A percentile compares a stretch with the other conserved stretches of the same genome.
Evolutionary conservation across 352 stramenopile genomes (phyloP).

Genomic region (Globisporangium perplexum): DNA sequence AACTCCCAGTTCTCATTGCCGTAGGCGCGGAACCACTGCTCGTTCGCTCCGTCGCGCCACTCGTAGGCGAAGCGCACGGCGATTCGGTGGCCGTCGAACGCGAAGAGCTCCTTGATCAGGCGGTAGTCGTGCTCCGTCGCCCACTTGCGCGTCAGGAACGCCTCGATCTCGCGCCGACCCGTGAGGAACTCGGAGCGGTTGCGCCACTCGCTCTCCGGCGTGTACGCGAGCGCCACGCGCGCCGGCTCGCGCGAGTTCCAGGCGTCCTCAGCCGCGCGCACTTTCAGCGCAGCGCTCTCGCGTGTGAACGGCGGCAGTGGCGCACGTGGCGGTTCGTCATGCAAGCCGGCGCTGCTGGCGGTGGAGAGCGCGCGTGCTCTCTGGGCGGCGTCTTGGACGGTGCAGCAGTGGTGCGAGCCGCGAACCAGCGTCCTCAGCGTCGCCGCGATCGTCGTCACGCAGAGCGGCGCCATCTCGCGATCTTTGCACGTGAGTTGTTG

Average conservation of each 20-base stretch:
- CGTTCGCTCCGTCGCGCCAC: constrained; percentile 36
- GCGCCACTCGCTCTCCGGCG: constrained; percentile 70
- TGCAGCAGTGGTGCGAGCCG: no score
- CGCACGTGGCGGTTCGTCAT: constrained; percentile 14
- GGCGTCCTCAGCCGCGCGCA: constrained; percentile 81
- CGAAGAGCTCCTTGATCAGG: constrained; percentile 89
- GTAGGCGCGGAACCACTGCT: constrained; percentile 81
- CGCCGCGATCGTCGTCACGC: no score
- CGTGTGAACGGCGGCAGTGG: constrained; percentile 77
- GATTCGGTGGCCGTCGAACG: constrained; percentile 76
- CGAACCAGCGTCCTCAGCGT: no score
- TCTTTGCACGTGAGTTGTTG: no score
- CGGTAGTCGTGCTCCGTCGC: constrained; percentile 68
- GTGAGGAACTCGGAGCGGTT: constrained; percentile 83
- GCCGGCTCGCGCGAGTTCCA: constrained; percentile 82
- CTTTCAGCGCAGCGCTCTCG: constrained; percentile 73
- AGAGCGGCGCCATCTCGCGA: no score
- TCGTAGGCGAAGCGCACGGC: constrained; percentile 89
- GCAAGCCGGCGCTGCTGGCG: no score
- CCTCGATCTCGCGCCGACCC: constrained; percentile 65
- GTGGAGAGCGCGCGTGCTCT: no score
- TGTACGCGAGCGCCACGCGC: constrained; percentile 81
- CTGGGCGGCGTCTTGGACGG: no score
- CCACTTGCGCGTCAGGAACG: constrained; percentile 81
- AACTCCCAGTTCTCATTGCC: constrained; percentile 92